phyloP scores from a whole-genome alignment of 805 yeast species.

The Candida fluviatilis region DNA sequence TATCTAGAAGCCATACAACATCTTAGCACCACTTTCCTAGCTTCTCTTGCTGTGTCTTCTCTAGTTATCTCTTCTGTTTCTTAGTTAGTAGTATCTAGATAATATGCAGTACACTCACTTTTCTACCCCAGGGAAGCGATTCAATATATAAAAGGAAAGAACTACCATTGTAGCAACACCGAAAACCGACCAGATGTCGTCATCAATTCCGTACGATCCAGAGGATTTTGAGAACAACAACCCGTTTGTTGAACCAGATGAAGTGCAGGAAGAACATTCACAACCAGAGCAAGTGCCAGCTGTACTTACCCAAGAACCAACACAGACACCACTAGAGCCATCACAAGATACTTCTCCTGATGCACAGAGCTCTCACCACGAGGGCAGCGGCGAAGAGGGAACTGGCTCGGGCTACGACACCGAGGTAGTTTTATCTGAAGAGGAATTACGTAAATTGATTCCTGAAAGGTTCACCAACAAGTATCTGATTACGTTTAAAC shows the following conservation, averaged over 20 bases:
- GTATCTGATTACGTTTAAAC: conserved; percentile 47
- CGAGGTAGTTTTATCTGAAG: conserved; percentile 25
- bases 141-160: no score
- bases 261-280: conserved; percentile 6
- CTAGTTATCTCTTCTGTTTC: no score
- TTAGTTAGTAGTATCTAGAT: no score
- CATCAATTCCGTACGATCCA: conserved; percentile 44
- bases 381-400: no score
- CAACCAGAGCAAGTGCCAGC: conserved; percentile 7
- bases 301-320: conserved; percentile 5
- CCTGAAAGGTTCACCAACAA: conserved; percentile 48
- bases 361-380: neutral
- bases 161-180: no score
- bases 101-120: no score
- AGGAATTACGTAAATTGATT: conserved; percentile 41
- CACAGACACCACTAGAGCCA: neutral
- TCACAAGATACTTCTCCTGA: conserved; percentile 31
- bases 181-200: no score
- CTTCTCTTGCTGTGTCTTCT: no score
- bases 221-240: conserved; percentile 42
- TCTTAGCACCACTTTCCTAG: no score
- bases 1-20: no score
- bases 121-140: no score
- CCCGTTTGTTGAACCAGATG: conserved; percentile 34
- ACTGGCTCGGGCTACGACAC: neutral